Percentiles rank a stretch among this genome's conserved stretches.
phyloP scores from a whole-genome alignment of 352 stramenopile genomes.

The Phytopythium mirpurense region DNA sequence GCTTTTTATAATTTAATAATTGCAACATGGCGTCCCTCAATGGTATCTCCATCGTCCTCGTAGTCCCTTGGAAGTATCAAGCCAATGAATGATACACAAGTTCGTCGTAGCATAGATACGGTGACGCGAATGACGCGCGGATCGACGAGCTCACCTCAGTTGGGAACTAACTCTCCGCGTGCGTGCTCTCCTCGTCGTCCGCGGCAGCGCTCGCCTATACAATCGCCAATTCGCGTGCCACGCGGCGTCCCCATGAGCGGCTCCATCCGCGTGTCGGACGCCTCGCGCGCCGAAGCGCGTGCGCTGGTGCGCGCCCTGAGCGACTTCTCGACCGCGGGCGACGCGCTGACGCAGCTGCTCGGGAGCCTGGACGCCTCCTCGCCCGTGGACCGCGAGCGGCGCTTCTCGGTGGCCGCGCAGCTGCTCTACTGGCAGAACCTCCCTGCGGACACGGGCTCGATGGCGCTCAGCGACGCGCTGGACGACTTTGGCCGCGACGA shows the following conservation, averaged over 20 bases:
- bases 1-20: conserved; percentile 5
- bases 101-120: conserved; percentile 1
- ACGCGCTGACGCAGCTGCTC: conserved; percentile 50
- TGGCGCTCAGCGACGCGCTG: conserved; percentile 26
- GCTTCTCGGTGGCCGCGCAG: conserved; percentile 26
- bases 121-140: too few relatives aligned
- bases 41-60: too few relatives aligned
- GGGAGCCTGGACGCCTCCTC: conserved; percentile 15
- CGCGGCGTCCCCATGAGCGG: background rate
- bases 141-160: too few relatives aligned
- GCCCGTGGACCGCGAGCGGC: conserved; percentile 9
- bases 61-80: too few relatives aligned
- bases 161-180: too few relatives aligned
- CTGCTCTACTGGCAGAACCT: conserved; percentile 45
- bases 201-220: too few relatives aligned
- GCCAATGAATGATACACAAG: too few relatives aligned
- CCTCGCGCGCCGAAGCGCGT: conserved; percentile 10
- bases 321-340: conserved; percentile 42
- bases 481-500: background rate
- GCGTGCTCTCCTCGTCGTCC: too few relatives aligned
- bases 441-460: conserved; percentile 10
- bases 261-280: background rate
- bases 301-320: conserved; percentile 50
- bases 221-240: too few relatives aligned
- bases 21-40: conserved; percentile 1